These are phyloP conservation scores for Lippia alba DNA, from an alignment of 305 asterid genomes.

Conservation along the genomic window DNA sequence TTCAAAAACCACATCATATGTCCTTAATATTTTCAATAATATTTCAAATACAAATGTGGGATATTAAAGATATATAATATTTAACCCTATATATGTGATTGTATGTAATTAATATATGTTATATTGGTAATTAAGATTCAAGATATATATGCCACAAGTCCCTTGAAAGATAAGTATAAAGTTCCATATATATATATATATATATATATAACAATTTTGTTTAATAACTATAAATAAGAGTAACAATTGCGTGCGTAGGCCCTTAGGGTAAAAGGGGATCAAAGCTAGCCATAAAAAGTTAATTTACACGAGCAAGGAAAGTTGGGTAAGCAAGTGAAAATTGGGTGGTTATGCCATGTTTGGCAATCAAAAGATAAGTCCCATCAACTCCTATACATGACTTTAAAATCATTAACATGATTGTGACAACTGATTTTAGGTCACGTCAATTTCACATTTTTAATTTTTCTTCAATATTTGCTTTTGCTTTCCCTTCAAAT, in stretches of 20 bases:
- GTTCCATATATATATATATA: no score
- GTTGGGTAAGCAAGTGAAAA: constrained; percentile 49
- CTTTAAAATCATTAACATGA: constrained; percentile 34
- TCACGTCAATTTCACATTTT: constrained; percentile 45
- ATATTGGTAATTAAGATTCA: no score
- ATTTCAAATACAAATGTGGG: no score
- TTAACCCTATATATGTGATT: no score
- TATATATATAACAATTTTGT: no score
- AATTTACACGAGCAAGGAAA: constrained; percentile 59
- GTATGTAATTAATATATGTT: no score
- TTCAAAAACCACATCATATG: no score
- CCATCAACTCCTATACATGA: constrained; percentile 51
- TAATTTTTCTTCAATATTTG: constrained; percentile 26
- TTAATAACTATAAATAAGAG: no score
- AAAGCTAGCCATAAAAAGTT: neutral
- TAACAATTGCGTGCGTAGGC: neutral
- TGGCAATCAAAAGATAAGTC: constrained; percentile 68
- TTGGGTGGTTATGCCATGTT: constrained; percentile 49
- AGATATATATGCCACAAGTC: no score
- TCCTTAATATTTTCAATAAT: no score
- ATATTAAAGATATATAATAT: no score
- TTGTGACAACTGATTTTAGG: constrained; percentile 50
- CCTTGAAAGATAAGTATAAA: no score
- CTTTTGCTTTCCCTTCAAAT: neutral
- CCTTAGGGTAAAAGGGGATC: constrained; percentile 31